A percentile compares a stretch with the other conserved stretches of the same genome.
phyloP scores from a whole-genome alignment of 2,329 filamentous ascomycete genomes.

The Thyridium curvatum region DNA sequence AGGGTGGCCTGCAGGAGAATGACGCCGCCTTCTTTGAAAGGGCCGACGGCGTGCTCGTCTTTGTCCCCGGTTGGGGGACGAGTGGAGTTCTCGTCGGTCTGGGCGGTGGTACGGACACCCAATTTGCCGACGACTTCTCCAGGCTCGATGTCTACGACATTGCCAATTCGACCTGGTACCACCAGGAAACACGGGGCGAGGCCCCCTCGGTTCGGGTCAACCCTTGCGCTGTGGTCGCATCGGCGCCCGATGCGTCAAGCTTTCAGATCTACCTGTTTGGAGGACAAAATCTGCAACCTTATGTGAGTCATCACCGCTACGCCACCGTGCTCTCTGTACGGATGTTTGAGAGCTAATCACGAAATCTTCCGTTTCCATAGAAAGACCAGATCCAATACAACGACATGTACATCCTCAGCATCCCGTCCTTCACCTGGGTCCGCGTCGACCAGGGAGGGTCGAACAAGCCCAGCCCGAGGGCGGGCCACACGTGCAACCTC shows the following conservation, averaged over 20 bases:
- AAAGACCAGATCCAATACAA: conserved; percentile 52
- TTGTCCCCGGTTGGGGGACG: conserved; percentile 67
- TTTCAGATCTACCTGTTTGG: conserved; percentile 77
- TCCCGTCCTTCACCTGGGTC: conserved; percentile 71
- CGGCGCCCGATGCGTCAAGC: conserved; percentile 64
- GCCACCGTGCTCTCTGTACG: not conserved
- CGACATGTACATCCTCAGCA: conserved; percentile 69
- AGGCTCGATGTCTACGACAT: conserved; percentile 71
- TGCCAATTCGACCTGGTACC: conserved; percentile 64
- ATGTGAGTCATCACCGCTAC: conserved; percentile 29
- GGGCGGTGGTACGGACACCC: conserved; percentile 50
- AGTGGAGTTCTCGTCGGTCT: conserved; percentile 66
- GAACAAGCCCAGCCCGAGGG: conserved; percentile 50
- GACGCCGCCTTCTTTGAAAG: conserved; percentile 61
- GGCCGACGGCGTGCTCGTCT: conserved; percentile 67
- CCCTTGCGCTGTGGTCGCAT: conserved; percentile 63
- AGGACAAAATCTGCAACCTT: conserved; percentile 65
- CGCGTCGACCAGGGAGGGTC: conserved; percentile 49
- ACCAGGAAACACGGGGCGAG: conserved; percentile 61
- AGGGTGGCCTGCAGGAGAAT: conserved; percentile 60
- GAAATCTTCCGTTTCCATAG: conserved; percentile 15
- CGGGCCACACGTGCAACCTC: conserved; percentile 63
- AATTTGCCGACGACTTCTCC: conserved; percentile 51
- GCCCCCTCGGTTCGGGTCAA: conserved; percentile 63
- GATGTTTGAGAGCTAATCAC: conserved; percentile 1